Conservation (phyloP, 2,329 filamentous ascomycete species). For the Fusarium paranaense region DNA sequence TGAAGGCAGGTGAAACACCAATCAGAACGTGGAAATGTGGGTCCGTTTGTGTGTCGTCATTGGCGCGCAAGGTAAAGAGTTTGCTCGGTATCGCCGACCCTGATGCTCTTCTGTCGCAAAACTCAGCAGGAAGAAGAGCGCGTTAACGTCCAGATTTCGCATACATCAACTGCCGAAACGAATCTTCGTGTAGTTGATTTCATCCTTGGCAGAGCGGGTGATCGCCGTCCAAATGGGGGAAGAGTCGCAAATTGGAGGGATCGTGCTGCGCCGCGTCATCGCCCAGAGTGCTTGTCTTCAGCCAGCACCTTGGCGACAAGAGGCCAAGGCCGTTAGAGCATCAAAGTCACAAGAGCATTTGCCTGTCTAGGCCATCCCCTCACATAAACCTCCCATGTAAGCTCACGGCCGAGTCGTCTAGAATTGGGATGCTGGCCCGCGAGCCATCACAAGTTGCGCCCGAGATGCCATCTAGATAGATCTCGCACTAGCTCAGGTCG, state of each 20-base stretch:
- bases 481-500: background rate
- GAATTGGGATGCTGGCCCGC: background rate
- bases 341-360: background rate
- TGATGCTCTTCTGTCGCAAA: background rate
- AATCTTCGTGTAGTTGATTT: background rate
- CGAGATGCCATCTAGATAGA: background rate
- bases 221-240: slow-evolving; percentile 8
- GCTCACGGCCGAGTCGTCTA: background rate
- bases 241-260: background rate
- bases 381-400: background rate
- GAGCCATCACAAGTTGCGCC: background rate
- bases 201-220: slow-evolving; percentile 32
- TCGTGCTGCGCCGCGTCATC: background rate
- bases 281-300: background rate
- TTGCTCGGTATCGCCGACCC: background rate
- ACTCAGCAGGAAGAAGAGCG: background rate
- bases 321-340: background rate
- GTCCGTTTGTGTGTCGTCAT: background rate
- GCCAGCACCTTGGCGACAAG: slow-evolving; percentile 26
- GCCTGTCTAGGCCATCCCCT: background rate
- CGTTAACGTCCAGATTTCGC: background rate
- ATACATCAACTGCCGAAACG: background rate
- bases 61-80: background rate
- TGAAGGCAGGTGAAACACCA: background rate
- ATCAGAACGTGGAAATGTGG: background rate